Conservation (phyloP, 1,139 yeast species). For the Hansenula lynferdii region DNA sequence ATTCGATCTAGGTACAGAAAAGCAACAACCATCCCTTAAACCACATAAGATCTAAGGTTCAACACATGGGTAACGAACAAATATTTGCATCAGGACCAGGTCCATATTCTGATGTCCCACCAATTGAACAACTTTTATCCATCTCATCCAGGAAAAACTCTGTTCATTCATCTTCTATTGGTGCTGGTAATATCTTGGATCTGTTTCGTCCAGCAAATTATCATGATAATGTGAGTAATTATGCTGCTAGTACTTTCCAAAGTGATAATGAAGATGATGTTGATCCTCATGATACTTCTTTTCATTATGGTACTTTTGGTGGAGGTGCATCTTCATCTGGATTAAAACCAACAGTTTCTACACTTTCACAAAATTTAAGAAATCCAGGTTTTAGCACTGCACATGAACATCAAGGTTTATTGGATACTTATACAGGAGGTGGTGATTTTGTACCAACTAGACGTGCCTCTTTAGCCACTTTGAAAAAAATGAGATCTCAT, state of each 20-base stretch:
- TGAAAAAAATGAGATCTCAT: slow-evolving; percentile 20
- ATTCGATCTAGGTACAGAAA: neutral
- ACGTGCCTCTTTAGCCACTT: slow-evolving; percentile 16
- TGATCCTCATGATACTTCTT: neutral
- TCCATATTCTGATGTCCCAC: slow-evolving; percentile 19
- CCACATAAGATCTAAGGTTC: no score
- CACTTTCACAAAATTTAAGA: slow-evolving; percentile 1
- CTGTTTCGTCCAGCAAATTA: slow-evolving; percentile 14
- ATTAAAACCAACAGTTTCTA: slow-evolving; percentile 3
- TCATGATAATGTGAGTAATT: slow-evolving; percentile 3
- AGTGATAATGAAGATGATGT: neutral
- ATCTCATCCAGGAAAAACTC: slow-evolving; percentile 16
- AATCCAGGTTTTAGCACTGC: neutral
- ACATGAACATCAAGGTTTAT: slow-evolving; percentile 1
- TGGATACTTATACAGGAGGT: slow-evolving; percentile 3
- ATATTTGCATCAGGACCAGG: slow-evolving; percentile 17
- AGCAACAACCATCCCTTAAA: neutral
- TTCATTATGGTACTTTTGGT: neutral
- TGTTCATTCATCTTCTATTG: slow-evolving; percentile 8
- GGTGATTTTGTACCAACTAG: slow-evolving; percentile 17
- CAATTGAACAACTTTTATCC: slow-evolving; percentile 15
- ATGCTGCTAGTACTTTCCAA: slow-evolving; percentile 1
- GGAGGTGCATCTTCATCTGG: neutral
- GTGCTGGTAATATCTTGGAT: slow-evolving; percentile 19
- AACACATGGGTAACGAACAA: slow-evolving; percentile 8